Conservation (phyloP, 169 alveolate genomes). For the Plasmodium cynomolgi region DNA sequence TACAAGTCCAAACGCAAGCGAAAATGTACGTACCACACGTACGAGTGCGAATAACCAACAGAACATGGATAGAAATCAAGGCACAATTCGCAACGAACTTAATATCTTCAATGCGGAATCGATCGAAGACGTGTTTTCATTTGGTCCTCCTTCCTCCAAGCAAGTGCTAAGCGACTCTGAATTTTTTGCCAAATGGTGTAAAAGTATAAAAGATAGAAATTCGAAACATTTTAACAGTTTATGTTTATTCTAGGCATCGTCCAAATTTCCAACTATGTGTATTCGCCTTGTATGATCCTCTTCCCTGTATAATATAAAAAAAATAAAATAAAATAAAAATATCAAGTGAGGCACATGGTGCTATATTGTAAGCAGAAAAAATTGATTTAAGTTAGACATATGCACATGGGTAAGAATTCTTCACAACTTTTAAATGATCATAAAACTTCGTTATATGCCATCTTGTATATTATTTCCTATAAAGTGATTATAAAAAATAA, state of each 20-base stretch:
- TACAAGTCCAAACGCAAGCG: background rate
- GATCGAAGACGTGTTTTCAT: background rate
- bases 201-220: conserved; percentile 14
- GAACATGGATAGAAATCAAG: background rate
- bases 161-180: background rate
- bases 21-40: background rate
- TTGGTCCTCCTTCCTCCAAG: background rate
- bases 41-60: background rate
- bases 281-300: background rate
- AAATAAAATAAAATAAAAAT: background rate
- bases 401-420: background rate
- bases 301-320: background rate
- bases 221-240: conserved; percentile 18
- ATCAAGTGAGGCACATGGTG: background rate
- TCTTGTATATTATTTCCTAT: background rate
- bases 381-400: background rate
- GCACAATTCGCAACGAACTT: background rate
- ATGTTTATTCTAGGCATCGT: conserved; percentile 6
- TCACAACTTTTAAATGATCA: background rate
- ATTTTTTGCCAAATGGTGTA: conserved; percentile 8
- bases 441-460: background rate
- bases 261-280: background rate
- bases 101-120: background rate
- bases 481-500: background rate
- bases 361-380: background rate